phyloP scores from a whole-genome alignment of 352 stramenopile species.

The Blastocystis sp. region DNA sequence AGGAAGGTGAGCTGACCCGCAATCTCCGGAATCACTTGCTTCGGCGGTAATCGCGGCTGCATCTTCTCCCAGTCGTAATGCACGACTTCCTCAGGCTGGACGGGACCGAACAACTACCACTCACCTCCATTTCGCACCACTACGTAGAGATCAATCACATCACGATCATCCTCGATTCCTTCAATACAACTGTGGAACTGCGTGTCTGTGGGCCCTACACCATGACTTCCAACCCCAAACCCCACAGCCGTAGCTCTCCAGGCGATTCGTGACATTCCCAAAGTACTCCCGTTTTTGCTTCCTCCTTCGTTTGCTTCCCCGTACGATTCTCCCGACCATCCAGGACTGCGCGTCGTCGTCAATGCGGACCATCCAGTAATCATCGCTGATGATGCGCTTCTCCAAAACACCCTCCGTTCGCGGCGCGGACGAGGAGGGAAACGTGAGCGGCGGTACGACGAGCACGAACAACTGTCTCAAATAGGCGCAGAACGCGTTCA shows the following conservation, averaged over 20 bases:
- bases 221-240: neutral
- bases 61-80: neutral
- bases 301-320: neutral
- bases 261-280: slow-evolving; percentile 13
- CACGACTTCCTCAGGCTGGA: neutral
- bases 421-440: neutral
- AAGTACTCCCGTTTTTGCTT: slow-evolving; percentile 56
- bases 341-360: neutral
- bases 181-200: neutral
- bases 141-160: neutral
- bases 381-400: neutral
- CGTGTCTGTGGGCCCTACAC: slow-evolving; percentile 13
- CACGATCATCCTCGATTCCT: neutral
- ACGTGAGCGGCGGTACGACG: neutral
- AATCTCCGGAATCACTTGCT: neutral
- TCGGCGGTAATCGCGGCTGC: neutral
- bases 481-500: neutral
- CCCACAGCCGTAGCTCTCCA: slow-evolving; percentile 6
- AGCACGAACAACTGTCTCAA: neutral
- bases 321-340: neutral
- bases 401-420: neutral
- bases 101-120: slow-evolving; percentile 19
- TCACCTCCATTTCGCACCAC: neutral
- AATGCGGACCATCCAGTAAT: neutral
- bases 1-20: neutral